Evolutionary conservation across 768 basidiomycete species (phyloP), one percentile per base, ranked within the genome.

Genomic region (Auriscalpium vulgare): DNA sequence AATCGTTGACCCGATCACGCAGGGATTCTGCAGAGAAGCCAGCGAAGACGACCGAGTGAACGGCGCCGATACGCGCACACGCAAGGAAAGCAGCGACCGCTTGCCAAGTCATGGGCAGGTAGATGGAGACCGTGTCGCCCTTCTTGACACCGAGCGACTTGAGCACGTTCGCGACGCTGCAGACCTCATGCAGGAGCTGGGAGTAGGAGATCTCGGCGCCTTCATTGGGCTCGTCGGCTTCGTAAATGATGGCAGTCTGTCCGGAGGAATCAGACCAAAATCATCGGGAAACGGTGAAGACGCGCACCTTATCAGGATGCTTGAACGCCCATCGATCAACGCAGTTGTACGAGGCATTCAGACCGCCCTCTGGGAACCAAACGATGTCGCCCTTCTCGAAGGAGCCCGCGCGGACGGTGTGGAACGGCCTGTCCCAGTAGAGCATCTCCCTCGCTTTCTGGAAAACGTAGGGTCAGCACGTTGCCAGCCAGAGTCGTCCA

Each of bases 41-140:
- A 48, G 95, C 95, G 61, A 99, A 99, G 56, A 99, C 87, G 66
- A 97, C 95, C 8, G 93, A 95, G 74, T 99, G 95, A 48, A 98
- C 77, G 21, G 95, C 95, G 21, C 95, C 95, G 63, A 99, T 90
- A 61, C 95, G 88, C 4, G 95, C 95, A 69, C 95, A 98, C 7
- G 95, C 95, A 56, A 99, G 87, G 85, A 99, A 93, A 45, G 95
- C 91, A 47, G 91, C 94, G 50, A 89, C 91, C 17, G 95, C 85
- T 62, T 97, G 93, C 91, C 91, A 95, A 17, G 88, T 86, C 89
- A 91, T 94, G 51, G 92, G 92, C 17, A 95, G 80, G 71, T 95
- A 95, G 54, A 95, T 75, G n/a, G 88, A 90, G 47, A 94, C 88
- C 23, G 90, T 91, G 66, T 97, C 95, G 49, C 95, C 95, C 73